These are phyloP conservation scores for Solanum hybrid DNA, from an alignment of 305 asterid species.

Conservation along the genomic window DNA sequence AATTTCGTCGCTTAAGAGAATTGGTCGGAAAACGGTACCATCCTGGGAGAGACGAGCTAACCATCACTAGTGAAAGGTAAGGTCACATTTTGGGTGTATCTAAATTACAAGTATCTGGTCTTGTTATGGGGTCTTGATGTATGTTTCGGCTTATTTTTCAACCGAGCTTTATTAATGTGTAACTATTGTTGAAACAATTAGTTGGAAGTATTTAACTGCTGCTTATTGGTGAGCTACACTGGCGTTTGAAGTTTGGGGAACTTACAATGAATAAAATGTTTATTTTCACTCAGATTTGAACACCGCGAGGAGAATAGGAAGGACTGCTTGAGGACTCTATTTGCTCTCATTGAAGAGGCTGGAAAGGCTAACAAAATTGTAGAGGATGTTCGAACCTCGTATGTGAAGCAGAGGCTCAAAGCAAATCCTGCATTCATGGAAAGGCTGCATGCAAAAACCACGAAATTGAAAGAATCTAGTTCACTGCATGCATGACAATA, in stretches of 20 bases:
- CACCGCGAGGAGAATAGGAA: conserved; percentile 96
- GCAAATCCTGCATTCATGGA: conserved; percentile 77
- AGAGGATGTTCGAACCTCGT: conserved; percentile 50
- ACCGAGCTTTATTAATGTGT: background rate
- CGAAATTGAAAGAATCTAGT: conserved; percentile 21
- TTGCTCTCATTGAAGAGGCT: conserved; percentile 70
- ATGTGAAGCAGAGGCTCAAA: conserved; percentile 58
- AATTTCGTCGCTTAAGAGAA: conserved; percentile 63
- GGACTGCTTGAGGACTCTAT: conserved; percentile 85
- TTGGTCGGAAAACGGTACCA: conserved; percentile 74
- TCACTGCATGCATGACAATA: conserved; percentile 15
- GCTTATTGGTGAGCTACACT: background rate
- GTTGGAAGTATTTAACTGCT: background rate
- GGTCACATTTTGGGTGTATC: background rate
- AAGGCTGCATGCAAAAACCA: conserved; percentile 52
- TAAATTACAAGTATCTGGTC: background rate
- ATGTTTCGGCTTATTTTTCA: background rate
- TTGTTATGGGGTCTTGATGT: background rate
- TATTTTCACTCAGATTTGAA: conserved; percentile 48
- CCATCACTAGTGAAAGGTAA: conserved; percentile 88
- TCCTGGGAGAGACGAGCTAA: conserved; percentile 91
- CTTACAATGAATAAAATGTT: background rate
- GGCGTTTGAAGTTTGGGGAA: background rate
- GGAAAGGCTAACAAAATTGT: conserved; percentile 64
- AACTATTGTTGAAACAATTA: background rate